These are phyloP conservation scores for Mimosa pudica DNA, from an alignment of 306 rosid species.

Conservation along the genomic window DNA sequence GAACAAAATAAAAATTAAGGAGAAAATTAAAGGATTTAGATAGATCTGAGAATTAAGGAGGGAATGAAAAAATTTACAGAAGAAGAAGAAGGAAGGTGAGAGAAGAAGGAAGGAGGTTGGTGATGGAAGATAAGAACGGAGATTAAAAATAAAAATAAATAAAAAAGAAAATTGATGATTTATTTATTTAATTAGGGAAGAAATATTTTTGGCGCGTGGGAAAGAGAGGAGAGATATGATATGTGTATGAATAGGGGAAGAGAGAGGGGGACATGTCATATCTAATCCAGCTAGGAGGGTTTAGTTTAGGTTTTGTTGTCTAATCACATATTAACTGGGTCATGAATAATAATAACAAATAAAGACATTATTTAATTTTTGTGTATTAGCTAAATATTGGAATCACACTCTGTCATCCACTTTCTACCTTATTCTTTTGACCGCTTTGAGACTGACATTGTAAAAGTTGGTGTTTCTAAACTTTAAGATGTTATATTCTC, in stretches of 20 bases:
- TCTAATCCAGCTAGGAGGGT: too few species aligned
- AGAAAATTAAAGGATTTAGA: background rate
- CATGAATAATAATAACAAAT: too few species aligned
- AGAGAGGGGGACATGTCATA: too few species aligned
- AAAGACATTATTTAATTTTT: too few species aligned
- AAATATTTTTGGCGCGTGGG: background rate
- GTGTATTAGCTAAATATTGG: too few species aligned
- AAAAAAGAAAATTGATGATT: background rate
- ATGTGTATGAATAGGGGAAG: too few species aligned
- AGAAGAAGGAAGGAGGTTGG: background rate
- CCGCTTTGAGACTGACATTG: too few species aligned
- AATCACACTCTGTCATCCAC: background rate
- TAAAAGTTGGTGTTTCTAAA: too few species aligned
- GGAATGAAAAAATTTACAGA: background rate
- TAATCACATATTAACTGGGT: too few species aligned
- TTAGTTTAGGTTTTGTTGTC: too few species aligned
- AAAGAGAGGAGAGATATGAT: background rate
- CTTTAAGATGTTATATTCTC: too few species aligned
- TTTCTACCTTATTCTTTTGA: background rate
- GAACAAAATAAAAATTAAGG: too few species aligned
- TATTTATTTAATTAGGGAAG: background rate
- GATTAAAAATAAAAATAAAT: background rate
- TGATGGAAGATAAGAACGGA: background rate
- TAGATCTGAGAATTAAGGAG: conserved; percentile 25
- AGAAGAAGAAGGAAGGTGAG: background rate